phyloP scores from a whole-genome alignment of 129 eudicot species.

The Flaveria robusta region DNA sequence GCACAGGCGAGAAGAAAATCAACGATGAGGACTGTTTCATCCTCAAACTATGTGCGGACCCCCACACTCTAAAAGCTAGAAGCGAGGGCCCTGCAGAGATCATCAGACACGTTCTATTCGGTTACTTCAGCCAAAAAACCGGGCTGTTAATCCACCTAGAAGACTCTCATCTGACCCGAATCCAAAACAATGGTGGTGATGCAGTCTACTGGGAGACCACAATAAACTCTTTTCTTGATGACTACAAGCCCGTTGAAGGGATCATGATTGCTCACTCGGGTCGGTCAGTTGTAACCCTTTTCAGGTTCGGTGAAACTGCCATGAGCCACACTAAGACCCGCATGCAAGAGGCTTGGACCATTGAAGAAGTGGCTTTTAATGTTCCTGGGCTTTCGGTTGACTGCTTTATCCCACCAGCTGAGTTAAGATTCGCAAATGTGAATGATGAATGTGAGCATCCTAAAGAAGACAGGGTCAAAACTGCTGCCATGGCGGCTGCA shows the following conservation, averaged over 20 bases:
- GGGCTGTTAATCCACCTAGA: conserved; percentile 81
- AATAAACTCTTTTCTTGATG: conserved; percentile 83
- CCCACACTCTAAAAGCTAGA: conserved; percentile 72
- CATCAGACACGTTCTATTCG: conserved; percentile 84
- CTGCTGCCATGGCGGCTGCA: conserved; percentile 57
- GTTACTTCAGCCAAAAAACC: conserved; percentile 89
- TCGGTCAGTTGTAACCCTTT: conserved; percentile 86
- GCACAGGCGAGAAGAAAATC: conserved; percentile 87
- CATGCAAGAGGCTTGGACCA: conserved; percentile 95
- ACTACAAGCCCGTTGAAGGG: conserved; percentile 87
- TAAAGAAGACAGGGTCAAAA: conserved; percentile 58
- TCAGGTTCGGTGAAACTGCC: conserved; percentile 89
- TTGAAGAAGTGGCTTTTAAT: conserved; percentile 93
- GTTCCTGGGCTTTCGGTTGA: conserved; percentile 82
- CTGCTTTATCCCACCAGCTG: conserved; percentile 95
- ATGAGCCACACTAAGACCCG: conserved; percentile 96
- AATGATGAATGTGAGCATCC: conserved; percentile 61
- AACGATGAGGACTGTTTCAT: conserved; percentile 91
- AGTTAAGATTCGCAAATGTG: conserved; percentile 52
- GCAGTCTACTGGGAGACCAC: conserved; percentile 99
- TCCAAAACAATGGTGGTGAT: conserved; percentile 83
- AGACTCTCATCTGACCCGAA: conserved; percentile 91
- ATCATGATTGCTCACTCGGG: conserved; percentile 97
- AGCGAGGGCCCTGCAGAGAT: conserved; percentile 98
- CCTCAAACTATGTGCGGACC: conserved; percentile 84